Conservation (phyloP, 2,329 filamentous ascomycete species). For the Alternaria atra region DNA sequence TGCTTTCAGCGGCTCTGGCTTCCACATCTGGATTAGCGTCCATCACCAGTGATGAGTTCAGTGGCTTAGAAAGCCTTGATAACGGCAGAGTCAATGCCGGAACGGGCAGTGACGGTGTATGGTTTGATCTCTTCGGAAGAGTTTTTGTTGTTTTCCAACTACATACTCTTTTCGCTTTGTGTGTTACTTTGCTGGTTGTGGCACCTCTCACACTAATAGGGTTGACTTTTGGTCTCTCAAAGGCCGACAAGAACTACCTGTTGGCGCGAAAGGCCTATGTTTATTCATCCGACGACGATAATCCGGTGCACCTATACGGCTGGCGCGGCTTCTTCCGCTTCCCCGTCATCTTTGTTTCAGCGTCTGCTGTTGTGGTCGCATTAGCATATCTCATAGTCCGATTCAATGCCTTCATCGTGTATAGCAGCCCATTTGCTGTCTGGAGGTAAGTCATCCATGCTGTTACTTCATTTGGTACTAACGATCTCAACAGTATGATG, state of each 20-base stretch:
- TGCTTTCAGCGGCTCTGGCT: conserved; percentile 84
- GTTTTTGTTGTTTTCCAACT: conserved; percentile 81
- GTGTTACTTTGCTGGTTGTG: conserved; percentile 81
- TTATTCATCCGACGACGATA: conserved; percentile 66
- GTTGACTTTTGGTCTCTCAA: conserved; percentile 73
- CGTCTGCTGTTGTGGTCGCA: conserved; percentile 74
- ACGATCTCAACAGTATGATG: conserved; percentile 69
- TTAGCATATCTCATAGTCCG: conserved; percentile 80
- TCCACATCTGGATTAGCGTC: conserved; percentile 77
- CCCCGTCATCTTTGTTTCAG: conserved; percentile 75
- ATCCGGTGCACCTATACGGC: conserved; percentile 73
- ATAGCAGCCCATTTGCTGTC: conserved; percentile 86
- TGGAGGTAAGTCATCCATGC: conserved; percentile 62
- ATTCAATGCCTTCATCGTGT: conserved; percentile 88
- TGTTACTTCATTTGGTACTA: neutral
- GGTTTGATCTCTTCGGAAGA: conserved; percentile 91
- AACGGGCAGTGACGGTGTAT: conserved; percentile 75
- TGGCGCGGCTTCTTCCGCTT: conserved; percentile 86
- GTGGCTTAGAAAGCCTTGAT: conserved; percentile 63
- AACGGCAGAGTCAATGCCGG: conserved; percentile 72
- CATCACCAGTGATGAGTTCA: conserved; percentile 72
- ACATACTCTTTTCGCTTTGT: conserved; percentile 86
- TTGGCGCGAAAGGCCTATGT: conserved; percentile 74
- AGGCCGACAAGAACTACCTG: conserved; percentile 85
- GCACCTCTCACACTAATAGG: conserved; percentile 77